Percentiles rank a stretch among this genome's conserved stretches.
Conservation (phyloP, 257 asterid genomes). For the Fraxinus excelsior region DNA sequence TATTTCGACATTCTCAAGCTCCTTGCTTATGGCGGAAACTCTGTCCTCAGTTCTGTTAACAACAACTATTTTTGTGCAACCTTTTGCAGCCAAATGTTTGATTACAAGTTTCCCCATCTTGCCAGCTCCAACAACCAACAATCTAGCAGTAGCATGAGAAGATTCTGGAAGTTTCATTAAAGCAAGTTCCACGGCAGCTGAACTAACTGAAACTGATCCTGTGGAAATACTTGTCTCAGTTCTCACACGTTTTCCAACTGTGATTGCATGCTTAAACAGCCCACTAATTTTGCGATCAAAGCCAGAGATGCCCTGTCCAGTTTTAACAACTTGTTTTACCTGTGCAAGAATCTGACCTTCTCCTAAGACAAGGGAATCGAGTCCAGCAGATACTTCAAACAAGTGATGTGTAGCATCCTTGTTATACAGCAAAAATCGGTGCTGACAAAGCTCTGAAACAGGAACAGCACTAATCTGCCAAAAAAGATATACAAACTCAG, state of each 20-base stretch:
- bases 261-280: constrained; percentile 78
- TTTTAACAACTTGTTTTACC: constrained; percentile 84
- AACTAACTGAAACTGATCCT: constrained; percentile 92
- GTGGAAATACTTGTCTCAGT: constrained; percentile 78
- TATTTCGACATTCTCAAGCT: constrained; percentile 68
- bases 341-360: constrained; percentile 97
- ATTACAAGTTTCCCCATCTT: constrained; percentile 95
- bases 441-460: constrained; percentile 61
- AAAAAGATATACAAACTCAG: constrained; percentile 21
- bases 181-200: constrained; percentile 97
- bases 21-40: constrained; percentile 58
- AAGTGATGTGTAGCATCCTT: constrained; percentile 76
- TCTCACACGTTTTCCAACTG: constrained; percentile 90
- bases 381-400: constrained; percentile 89
- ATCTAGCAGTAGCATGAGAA: constrained; percentile 49
- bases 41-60: constrained; percentile 78
- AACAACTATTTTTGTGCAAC: constrained; percentile 71
- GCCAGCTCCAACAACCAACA: constrained; percentile 92
- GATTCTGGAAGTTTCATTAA: constrained; percentile 67
- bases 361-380: constrained; percentile 89
- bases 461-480: constrained; percentile 80
- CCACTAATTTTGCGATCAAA: constrained; percentile 80
- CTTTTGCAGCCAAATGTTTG: constrained; percentile 84
- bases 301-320: constrained; percentile 78
- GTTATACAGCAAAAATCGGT: constrained; percentile 65